Evolutionary conservation across 2,329 filamentous ascomycete genomes (phyloP).

Genomic region (Aspergillus candidus): DNA sequence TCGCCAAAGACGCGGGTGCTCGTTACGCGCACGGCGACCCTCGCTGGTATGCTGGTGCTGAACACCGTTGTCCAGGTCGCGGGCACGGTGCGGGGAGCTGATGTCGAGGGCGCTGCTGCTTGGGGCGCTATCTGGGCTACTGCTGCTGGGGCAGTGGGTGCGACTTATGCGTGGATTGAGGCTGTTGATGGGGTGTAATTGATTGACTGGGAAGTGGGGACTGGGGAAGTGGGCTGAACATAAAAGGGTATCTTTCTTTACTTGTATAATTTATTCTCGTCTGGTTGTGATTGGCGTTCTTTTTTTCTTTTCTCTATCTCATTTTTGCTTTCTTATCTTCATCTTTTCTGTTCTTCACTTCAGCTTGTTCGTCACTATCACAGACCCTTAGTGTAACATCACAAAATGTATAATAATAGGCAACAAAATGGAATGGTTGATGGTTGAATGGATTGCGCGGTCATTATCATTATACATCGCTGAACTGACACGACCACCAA

Average conservation of each 20-base stretch:
- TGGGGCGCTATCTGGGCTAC: constrained; percentile 73
- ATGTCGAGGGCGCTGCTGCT: constrained; percentile 60
- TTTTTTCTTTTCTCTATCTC: not conserved
- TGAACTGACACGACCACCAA: too few relatives aligned
- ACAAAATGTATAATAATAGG: not conserved
- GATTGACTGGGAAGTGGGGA: not conserved
- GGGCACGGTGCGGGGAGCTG: constrained; percentile 63
- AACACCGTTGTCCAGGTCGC: constrained; percentile 60
- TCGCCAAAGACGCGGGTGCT: constrained; percentile 57
- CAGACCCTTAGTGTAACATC: not conserved
- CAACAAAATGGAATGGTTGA: not conserved
- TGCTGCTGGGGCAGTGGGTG: constrained; percentile 33
- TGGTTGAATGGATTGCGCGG: too few relatives aligned
- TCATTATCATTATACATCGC: too few relatives aligned
- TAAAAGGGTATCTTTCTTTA: too few relatives aligned
- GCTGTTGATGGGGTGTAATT: constrained; percentile 32
- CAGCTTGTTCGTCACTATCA: not conserved
- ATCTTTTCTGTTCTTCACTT: not conserved
- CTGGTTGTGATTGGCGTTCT: not conserved
- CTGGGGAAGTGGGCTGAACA: too few relatives aligned
- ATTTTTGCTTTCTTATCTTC: not conserved
- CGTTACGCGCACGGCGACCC: constrained; percentile 54
- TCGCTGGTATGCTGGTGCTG: constrained; percentile 42
- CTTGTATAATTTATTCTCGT: too few relatives aligned
- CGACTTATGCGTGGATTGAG: constrained; percentile 36